Evolutionary conservation across 345 rosid genomes (phyloP).

Genomic region (Eucalyptus polyanthemos): DNA sequence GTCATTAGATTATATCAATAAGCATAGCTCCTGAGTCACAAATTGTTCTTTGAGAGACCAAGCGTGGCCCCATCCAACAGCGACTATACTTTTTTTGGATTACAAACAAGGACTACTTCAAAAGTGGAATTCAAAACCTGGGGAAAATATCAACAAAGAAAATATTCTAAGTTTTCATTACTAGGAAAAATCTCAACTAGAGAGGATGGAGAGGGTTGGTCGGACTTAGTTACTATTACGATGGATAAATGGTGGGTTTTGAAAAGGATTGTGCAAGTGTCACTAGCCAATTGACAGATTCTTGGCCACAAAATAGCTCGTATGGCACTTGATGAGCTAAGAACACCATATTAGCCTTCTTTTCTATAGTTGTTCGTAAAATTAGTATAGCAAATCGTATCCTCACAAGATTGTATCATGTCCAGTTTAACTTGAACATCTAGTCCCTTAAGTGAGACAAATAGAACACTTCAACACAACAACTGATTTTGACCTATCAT

Average conservation of each 20-base stretch:
- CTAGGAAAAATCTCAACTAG: no score
- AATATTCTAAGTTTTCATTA: not conserved
- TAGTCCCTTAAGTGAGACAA: no score
- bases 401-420: no score
- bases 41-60: not conserved
- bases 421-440: no score
- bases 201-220: not conserved
- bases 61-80: not conserved
- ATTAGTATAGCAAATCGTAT: no score
- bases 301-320: fast-evolving
- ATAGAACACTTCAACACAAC: no score
- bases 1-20: not conserved
- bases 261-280: not conserved
- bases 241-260: not conserved
- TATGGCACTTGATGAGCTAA: no score
- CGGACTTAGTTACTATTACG: not conserved
- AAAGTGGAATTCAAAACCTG: not conserved
- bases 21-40: not conserved
- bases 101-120: not conserved
- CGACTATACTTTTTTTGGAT: not conserved
- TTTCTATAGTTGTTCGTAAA: no score
- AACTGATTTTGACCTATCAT: no score
- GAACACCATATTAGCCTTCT: no score
- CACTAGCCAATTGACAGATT: no score
- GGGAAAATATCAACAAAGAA: not conserved